These are phyloP conservation scores for Logfia minima DNA, from an alignment of 129 eudicot genomes.

Conservation along the genomic window DNA sequence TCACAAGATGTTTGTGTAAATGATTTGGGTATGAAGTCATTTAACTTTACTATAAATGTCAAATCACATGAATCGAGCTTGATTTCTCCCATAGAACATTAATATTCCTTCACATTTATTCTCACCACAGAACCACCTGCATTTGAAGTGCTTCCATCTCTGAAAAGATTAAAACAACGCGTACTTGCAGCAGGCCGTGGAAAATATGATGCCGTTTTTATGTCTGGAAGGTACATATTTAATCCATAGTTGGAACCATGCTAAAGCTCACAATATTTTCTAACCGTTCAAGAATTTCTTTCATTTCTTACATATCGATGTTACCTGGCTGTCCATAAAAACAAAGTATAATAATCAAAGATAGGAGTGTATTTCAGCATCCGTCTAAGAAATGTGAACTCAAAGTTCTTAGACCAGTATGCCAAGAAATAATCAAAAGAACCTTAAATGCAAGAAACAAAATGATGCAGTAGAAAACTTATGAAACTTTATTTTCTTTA, in stretches of 20 bases:
- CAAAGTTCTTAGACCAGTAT: too few relatives aligned
- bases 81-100: conserved; percentile 6
- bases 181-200: conserved; percentile 88
- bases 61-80: not conserved
- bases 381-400: too few relatives aligned
- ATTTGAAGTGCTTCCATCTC: conserved; percentile 90
- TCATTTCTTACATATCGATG: not conserved
- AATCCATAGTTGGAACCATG: not conserved
- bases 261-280: not conserved
- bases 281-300: too few relatives aligned
- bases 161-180: conserved; percentile 84
- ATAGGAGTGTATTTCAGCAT: too few relatives aligned
- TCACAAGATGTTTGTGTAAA: conserved; percentile 96
- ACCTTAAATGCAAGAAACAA: too few relatives aligned
- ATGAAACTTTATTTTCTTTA: too few relatives aligned
- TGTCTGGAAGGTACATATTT: conserved; percentile 85
- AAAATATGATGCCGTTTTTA: conserved; percentile 90
- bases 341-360: too few relatives aligned
- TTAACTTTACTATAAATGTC: not conserved
- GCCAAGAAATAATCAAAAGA: too few relatives aligned
- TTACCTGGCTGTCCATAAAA: too few relatives aligned
- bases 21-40: conserved; percentile 73
- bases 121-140: conserved; percentile 77
- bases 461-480: too few relatives aligned
- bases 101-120: conserved; percentile 2